phyloP scores from a whole-genome alignment of 148 eudicot species.

The Salicornia ramosissima region DNA sequence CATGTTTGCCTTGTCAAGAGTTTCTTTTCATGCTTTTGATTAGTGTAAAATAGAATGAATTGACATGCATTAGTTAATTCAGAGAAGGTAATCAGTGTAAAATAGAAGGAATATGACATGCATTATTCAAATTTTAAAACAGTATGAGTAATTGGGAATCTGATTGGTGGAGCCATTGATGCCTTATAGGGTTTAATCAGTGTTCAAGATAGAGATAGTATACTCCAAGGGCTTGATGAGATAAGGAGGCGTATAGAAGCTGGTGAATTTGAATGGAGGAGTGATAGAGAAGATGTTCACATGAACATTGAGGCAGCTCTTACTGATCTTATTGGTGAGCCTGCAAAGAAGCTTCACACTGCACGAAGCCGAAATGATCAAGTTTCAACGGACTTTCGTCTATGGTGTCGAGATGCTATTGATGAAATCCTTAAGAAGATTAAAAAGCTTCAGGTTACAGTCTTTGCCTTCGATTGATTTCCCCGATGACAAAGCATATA shows the following conservation, averaged over 20 bases:
- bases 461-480: slow-evolving; percentile 7
- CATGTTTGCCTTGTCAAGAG: neutral
- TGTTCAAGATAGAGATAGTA: slow-evolving; percentile 55
- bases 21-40: neutral
- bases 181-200: slow-evolving; percentile 63
- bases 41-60: neutral
- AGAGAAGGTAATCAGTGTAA: no score
- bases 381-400: slow-evolving; percentile 89
- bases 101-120: neutral
- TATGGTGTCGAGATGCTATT: slow-evolving; percentile 96
- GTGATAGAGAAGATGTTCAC: slow-evolving; percentile 98
- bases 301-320: slow-evolving; percentile 99
- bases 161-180: slow-evolving; percentile 15
- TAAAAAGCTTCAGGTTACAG: slow-evolving; percentile 66
- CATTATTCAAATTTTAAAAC: no score
- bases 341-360: slow-evolving; percentile 99
- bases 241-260: slow-evolving; percentile 71
- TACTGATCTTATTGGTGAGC: slow-evolving; percentile 94
- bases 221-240: slow-evolving; percentile 65
- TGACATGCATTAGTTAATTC: neutral
- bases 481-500: neutral
- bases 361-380: slow-evolving; percentile 99
- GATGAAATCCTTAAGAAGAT: slow-evolving; percentile 48
- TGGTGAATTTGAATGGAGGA: slow-evolving; percentile 86
- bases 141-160: neutral